phyloP scores from a whole-genome alignment of 441 rosid species.

The Mallotus repandus region DNA sequence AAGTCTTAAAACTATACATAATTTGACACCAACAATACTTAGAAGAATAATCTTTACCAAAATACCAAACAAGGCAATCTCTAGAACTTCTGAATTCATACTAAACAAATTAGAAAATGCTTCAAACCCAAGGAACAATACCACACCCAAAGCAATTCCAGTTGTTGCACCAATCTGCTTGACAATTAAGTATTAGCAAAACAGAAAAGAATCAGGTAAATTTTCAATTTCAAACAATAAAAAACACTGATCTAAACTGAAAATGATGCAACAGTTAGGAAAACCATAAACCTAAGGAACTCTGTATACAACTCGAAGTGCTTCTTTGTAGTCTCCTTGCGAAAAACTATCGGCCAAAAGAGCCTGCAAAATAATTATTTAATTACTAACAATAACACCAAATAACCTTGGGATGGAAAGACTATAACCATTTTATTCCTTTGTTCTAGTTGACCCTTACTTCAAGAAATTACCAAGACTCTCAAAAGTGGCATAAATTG shows the following conservation, averaged over 20 bases:
- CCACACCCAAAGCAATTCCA: slow-evolving; percentile 67
- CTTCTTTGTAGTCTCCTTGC: slow-evolving; percentile 66
- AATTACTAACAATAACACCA: neutral
- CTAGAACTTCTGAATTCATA: slow-evolving; percentile 75
- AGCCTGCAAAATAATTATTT: slow-evolving; percentile 48
- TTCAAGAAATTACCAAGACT: neutral
- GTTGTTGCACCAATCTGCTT: slow-evolving; percentile 77
- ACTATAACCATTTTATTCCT: neutral
- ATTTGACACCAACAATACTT: too few relatives aligned
- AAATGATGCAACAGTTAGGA: neutral
- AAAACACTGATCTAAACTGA: slow-evolving; percentile 9
- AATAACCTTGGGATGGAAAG: neutral
- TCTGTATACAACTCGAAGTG: slow-evolving; percentile 62
- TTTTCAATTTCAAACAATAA: neutral
- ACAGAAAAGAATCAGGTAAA: slow-evolving; percentile 19
- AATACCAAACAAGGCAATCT: slow-evolving; percentile 72
- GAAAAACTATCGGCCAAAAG: slow-evolving; percentile 75
- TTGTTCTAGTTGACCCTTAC: neutral
- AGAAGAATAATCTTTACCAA: too few relatives aligned
- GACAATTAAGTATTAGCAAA: slow-evolving; percentile 15
- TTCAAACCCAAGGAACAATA: slow-evolving; percentile 68
- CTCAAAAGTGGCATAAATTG: neutral
- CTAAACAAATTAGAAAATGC: slow-evolving; percentile 72
- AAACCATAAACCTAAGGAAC: slow-evolving; percentile 56
- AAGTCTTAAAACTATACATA: too few relatives aligned